Evolutionary conservation across 768 basidiomycete genomes (phyloP), one percentile per base, ranked within the genome.

Genomic region (Albatrellus ellisii): DNA sequence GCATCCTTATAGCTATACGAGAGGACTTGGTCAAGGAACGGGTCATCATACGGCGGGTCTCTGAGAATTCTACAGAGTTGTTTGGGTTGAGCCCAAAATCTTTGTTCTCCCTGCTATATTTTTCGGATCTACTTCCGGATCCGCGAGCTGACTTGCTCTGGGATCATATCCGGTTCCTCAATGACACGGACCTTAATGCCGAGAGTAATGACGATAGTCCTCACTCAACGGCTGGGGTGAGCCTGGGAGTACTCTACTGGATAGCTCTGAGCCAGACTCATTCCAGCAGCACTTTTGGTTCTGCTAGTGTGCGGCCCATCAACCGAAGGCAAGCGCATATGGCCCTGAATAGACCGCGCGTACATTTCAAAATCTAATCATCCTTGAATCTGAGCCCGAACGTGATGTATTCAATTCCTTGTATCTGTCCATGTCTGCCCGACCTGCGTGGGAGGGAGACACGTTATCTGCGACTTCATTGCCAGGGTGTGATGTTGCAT

Each of bases 311-410:
- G 72, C 77, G 5, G 61, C 74, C 0, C 79, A 84, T 55, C 67
- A 75, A 2, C 69, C 76, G 1, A 58, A 61, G 15, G 41, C 47
- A 11, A 26, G 22, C 7, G 34, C 45, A 11, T 18, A 22, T 9
- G 20, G 34, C 17, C 27, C 15, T 20, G 34, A n/a, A 9, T 17
- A 45, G 2, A 45, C 24, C 2, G n/a, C 42, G 12, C 39, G 39
- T 3, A 8, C 24, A n/a, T 54, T 40, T 33, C 51, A 28, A 34
- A 62, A 58, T 42, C 54, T 79, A 36, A 71, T 86, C 48, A 65
- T 86, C 20, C 67, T 88, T 57, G 86, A 90, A 55, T 82, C 88
- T 47, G 87, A 90, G 55, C 66, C 86, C 18, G 84, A 86, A 54
- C 59, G 63, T 24, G 86, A 88, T 54, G 48, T 52, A 1, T 59